These are phyloP conservation scores for Theileria luwenshuni DNA, from an alignment of 169 alveolate species.

Conservation along the genomic window DNA sequence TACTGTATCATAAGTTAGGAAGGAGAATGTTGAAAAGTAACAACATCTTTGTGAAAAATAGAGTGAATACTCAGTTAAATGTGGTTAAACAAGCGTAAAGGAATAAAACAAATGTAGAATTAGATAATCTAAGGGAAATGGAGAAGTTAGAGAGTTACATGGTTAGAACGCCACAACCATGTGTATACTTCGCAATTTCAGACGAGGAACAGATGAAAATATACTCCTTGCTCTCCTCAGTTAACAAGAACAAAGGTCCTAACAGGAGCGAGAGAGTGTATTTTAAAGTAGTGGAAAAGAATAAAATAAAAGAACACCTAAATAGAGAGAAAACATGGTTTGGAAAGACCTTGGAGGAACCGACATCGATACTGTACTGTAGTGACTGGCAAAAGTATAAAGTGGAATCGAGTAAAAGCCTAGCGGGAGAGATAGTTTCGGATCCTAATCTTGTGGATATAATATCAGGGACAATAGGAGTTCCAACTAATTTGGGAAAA, in stretches of 20 bases:
- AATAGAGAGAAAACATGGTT: constrained; percentile 38
- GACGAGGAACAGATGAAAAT: constrained; percentile 19
- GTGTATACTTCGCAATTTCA: constrained; percentile 42
- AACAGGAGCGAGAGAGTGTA: constrained; percentile 36
- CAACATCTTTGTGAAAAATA: too few species aligned
- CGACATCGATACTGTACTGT: constrained; percentile 50
- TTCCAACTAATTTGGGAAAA: background rate
- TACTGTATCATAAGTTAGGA: background rate
- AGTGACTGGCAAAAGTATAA: constrained; percentile 59
- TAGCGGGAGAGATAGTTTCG: background rate
- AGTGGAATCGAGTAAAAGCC: constrained; percentile 21
- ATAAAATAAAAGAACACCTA: constrained; percentile 8
- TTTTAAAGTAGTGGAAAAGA: constrained; percentile 7
- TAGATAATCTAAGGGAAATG: constrained; percentile 17
- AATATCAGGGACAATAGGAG: constrained; percentile 3
- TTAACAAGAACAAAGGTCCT: constrained; percentile 21
- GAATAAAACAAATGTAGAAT: constrained; percentile 19
- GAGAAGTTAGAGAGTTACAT: constrained; percentile 30
- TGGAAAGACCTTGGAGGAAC: constrained; percentile 16
- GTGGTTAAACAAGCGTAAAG: too few species aligned
- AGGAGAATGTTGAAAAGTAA: background rate
- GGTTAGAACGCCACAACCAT: constrained; percentile 50
- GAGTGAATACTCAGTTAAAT: too few species aligned
- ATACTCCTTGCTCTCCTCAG: constrained; percentile 9
- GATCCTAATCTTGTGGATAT: constrained; percentile 31